These are phyloP conservation scores for Hypholoma fasciculare DNA, from an alignment of 768 basidiomycete species.

Conservation along the genomic window DNA sequence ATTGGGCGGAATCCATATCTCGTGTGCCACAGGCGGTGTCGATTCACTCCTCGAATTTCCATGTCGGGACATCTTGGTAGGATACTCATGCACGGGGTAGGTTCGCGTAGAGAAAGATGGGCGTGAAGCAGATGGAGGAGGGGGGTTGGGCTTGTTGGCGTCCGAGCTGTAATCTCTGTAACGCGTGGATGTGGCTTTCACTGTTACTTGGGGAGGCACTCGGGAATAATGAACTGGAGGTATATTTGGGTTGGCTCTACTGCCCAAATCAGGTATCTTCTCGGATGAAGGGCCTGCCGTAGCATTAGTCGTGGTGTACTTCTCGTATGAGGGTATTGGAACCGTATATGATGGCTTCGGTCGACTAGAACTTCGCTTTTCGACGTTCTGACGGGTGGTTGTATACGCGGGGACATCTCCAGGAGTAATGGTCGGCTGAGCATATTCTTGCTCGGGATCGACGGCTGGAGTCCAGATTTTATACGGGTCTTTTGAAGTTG, in stretches of 20 bases:
- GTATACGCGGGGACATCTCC: constrained; percentile 20
- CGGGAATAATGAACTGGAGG: constrained; percentile 12
- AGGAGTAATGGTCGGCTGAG: constrained; percentile 23
- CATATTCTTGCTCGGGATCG: constrained; percentile 26
- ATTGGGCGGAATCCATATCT: constrained; percentile 23
- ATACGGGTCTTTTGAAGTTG: constrained; percentile 35
- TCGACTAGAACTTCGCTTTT: constrained; percentile 31
- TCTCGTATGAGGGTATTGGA: constrained; percentile 11
- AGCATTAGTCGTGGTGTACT: constrained; percentile 9
- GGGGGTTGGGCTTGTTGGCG: constrained; percentile 12
- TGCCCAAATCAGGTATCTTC: constrained; percentile 13
- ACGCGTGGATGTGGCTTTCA: constrained; percentile 16
- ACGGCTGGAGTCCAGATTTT: constrained; percentile 35
- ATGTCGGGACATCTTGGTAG: constrained; percentile 11
- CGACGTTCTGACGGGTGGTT: constrained; percentile 22
- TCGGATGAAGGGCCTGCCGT: constrained; percentile 11
- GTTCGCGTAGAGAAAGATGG: constrained; percentile 12
- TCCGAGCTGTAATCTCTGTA: constrained; percentile 15
- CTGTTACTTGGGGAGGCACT: constrained; percentile 9
- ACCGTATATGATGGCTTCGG: constrained; percentile 16
- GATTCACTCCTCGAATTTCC: constrained; percentile 12
- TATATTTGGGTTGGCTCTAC: constrained; percentile 11
- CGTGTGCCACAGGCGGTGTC: constrained; percentile 14
- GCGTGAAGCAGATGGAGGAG: constrained; percentile 8
- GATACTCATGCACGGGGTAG: constrained; percentile 11